Base-by-base conservation (phyloP, 108 stramenopile genomes). In the Asterionellopsis glacialis region DNA sequence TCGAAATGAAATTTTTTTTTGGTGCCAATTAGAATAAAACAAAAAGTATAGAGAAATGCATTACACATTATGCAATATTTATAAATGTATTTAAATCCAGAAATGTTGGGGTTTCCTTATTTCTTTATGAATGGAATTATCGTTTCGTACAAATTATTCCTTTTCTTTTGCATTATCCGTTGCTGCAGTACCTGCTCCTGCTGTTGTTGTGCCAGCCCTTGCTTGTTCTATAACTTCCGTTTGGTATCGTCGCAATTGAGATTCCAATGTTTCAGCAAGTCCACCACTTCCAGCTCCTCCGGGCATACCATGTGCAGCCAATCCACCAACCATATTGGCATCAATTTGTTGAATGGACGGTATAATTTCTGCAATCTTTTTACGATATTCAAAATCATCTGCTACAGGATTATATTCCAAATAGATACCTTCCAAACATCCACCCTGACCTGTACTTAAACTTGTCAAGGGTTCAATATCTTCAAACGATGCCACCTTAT, bases 371-470 rank as follows among this genome's bases (percentile, higher is more conserved):
- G 72, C 75, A 21, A 95, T 50, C 61, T 71, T 79, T 68, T 86
- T 90, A 10, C 93, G 65, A 75, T 95, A 95, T 57, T 91, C 88
- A 64, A 84, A 88, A 45, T 97, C 96, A 45, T 78, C 71, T 16
- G 82, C 87, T 13, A 97, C 64, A 1, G 96, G 95, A 65, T 97
- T 97, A 74, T 97, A 95, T 73, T 99, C 98, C 59, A 99, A 73
- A 71, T 99, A 99, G 9, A 99, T 61, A 12, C 89, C 93, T 25
- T 87, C 81, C 74, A 99, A 71, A n/a, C 55, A 49, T 26, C 67
- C 58, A 11, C 45, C 48, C 5, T 65, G 57, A 15, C 45, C 73
- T 50, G 39, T 56, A 19, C 67, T 57, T 12, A 79, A 51, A 44
- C 60, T 55, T 41, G 74, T 63, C 23, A 94, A 43, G 12, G 74